Evolutionary conservation across 2,329 filamentous ascomycete species (phyloP).

Genomic region (Pseudogymnoascus sp.): DNA sequence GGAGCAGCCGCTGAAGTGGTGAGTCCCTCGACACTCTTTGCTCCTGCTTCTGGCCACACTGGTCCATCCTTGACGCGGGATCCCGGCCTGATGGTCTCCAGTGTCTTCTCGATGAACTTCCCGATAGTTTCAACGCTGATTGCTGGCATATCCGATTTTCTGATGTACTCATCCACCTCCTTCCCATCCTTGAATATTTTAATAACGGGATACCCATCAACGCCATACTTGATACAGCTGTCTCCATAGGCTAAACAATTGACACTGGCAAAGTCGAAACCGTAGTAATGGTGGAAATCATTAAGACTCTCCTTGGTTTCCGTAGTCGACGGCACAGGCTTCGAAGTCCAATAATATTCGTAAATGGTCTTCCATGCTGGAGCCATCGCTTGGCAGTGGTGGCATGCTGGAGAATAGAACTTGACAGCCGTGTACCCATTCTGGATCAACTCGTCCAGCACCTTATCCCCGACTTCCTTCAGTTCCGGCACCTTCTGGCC

Average conservation of each 20-base stretch:
- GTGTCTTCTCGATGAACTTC: slow-evolving; percentile 62
- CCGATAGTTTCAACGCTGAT: slow-evolving; percentile 39
- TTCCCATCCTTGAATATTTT: slow-evolving; percentile 73
- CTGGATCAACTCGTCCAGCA: slow-evolving; percentile 37
- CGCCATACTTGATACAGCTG: slow-evolving; percentile 59
- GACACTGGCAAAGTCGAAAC: slow-evolving; percentile 78
- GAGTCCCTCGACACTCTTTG: slow-evolving; percentile 30
- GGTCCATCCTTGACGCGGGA: slow-evolving; percentile 53
- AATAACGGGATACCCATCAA: slow-evolving; percentile 69
- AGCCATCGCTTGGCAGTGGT: slow-evolving; percentile 46
- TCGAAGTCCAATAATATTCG: slow-evolving; percentile 88
- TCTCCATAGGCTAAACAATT: slow-evolving; percentile 82
- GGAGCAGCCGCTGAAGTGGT: slow-evolving; percentile 15
- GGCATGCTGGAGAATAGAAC: slow-evolving; percentile 42
- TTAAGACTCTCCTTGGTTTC: slow-evolving; percentile 38
- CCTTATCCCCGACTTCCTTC: slow-evolving; percentile 35
- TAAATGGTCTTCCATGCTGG: slow-evolving; percentile 87
- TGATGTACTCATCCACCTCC: slow-evolving; percentile 53
- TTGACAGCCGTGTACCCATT: slow-evolving; percentile 48
- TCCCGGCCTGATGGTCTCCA: slow-evolving; percentile 74
- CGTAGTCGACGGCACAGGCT: slow-evolving; percentile 43
- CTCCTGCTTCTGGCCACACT: slow-evolving; percentile 64
- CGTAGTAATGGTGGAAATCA: slow-evolving; percentile 58
- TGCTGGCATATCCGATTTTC: slow-evolving; percentile 57
- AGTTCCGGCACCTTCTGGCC: slow-evolving; percentile 40